A percentile compares a stretch with the other conserved stretches of the same genome.
phyloP scores from a whole-genome alignment of 192 early-diverging fungal species.

The Umbelopsis vinacea region DNA sequence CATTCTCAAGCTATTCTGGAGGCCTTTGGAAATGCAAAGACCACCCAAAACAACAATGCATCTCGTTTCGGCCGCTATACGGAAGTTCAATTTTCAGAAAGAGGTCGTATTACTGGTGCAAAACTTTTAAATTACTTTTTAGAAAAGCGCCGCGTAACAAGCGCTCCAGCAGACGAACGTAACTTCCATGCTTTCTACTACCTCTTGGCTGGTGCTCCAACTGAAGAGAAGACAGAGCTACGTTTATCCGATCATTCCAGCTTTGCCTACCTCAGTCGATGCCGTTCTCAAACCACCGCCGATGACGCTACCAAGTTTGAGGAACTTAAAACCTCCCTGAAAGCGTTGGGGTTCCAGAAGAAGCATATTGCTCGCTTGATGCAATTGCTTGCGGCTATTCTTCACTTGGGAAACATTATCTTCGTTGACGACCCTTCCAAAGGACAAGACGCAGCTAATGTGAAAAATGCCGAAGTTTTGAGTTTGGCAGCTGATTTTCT shows the following conservation, averaged over 20 bases:
- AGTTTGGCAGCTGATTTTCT: conserved; percentile 83
- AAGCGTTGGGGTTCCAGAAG: conserved; percentile 81
- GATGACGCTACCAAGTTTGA: conserved; percentile 67
- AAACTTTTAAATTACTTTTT: conserved; percentile 89
- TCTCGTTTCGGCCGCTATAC: conserved; percentile 86
- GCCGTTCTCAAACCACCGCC: conserved; percentile 54
- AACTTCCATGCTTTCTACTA: conserved; percentile 98
- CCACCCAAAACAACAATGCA: conserved; percentile 73
- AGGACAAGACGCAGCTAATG: conserved; percentile 72
- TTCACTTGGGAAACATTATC: conserved; percentile 88
- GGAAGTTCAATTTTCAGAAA: conserved; percentile 91
- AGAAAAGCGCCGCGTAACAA: conserved; percentile 81
- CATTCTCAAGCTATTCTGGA: conserved; percentile 77
- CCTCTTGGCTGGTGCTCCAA: conserved; percentile 81
- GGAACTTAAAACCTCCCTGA: conserved; percentile 80
- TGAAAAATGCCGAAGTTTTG: conserved; percentile 77
- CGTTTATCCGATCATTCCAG: conserved; percentile 69
- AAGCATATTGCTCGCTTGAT: conserved; percentile 86
- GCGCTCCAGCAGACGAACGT: conserved; percentile 66
- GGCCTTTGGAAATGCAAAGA: conserved; percentile 89
- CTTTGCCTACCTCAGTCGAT: conserved; percentile 60
- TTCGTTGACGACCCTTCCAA: conserved; percentile 73
- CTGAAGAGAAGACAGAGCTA: conserved; percentile 76
- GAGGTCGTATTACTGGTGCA: conserved; percentile 87
- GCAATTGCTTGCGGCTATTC: conserved; percentile 80